Percentiles rank a stretch among this genome's conserved stretches.
phyloP scores from a whole-genome alignment of 345 rosid genomes.

The Eucalyptus albens region DNA sequence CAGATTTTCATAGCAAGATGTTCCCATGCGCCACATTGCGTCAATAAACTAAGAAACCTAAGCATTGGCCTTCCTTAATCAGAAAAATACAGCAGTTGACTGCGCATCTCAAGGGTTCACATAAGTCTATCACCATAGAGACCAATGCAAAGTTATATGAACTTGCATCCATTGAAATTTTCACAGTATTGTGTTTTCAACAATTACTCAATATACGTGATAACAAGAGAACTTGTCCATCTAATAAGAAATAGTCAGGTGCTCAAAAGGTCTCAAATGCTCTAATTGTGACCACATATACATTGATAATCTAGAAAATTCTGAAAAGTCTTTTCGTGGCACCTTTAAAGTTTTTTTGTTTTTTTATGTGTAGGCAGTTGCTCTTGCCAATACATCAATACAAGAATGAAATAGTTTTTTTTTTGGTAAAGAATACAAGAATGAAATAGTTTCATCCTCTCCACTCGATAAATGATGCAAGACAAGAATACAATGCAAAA shows the following conservation, averaged over 20 bases:
- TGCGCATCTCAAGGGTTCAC: not conserved
- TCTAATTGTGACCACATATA: not conserved
- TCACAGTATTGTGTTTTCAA: no score
- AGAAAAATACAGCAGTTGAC: not conserved
- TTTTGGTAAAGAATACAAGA: not conserved
- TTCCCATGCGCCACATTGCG: not conserved
- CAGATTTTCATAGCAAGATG: not conserved
- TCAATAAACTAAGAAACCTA: not conserved
- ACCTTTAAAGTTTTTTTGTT: not conserved
- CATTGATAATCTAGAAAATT: not conserved
- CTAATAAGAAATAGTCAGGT: not conserved
- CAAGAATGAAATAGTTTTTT: not conserved
- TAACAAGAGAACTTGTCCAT: not conserved
- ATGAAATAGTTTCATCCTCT: not conserved
- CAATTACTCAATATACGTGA: fast-evolving
- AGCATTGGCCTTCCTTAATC: not conserved
- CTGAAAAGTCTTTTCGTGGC: not conserved
- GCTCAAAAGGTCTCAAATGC: not conserved
- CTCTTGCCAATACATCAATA: not conserved
- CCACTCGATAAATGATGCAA: not conserved
- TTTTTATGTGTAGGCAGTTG: not conserved
- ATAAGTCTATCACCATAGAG: not conserved
- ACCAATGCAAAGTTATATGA: not conserved
- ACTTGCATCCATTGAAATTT: not conserved
- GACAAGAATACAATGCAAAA: not conserved